phyloP scores from a whole-genome alignment of 2,329 filamentous ascomycete species.

The Xylariaceae sp. region DNA sequence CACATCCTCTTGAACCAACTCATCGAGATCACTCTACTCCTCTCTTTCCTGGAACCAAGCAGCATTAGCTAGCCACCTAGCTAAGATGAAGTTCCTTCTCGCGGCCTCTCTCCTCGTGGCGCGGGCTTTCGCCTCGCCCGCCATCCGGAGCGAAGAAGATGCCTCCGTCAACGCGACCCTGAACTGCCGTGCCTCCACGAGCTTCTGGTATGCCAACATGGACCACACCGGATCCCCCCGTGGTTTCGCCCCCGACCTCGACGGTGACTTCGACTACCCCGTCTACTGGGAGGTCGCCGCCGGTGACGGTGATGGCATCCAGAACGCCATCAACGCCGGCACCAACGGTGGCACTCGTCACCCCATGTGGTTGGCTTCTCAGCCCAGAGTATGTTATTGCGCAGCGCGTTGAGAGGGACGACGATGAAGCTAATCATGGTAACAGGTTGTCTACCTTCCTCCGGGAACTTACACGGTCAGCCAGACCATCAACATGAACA shows the following conservation, averaged over 20 bases:
- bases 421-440: slow-evolving; percentile 6
- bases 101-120: slow-evolving; percentile 13
- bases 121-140: slow-evolving; percentile 15
- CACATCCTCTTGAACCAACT: neutral
- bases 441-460: slow-evolving; percentile 40
- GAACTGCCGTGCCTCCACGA: slow-evolving; percentile 13
- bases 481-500: slow-evolving; percentile 37
- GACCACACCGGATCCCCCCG: slow-evolving; percentile 36
- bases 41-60: neutral
- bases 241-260: slow-evolving; percentile 39
- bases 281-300: slow-evolving; percentile 37
- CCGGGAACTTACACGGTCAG: slow-evolving; percentile 39
- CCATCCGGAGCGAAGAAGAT: slow-evolving; percentile 8
- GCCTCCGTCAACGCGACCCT: slow-evolving; percentile 1
- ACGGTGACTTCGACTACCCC: slow-evolving; percentile 34
- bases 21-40: neutral
- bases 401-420: neutral
- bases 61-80: neutral
- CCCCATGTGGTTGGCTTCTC: slow-evolving; percentile 37
- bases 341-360: slow-evolving; percentile 33
- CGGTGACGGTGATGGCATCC: slow-evolving; percentile 36
- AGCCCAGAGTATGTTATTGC: slow-evolving; percentile 34
- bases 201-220: slow-evolving; percentile 41
- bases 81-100: slow-evolving; percentile 13
- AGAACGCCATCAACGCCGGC: slow-evolving; percentile 36